These are phyloP conservation scores for Nakazawaea laoshanensis DNA, from an alignment of 805 yeast species.

Conservation along the genomic window DNA sequence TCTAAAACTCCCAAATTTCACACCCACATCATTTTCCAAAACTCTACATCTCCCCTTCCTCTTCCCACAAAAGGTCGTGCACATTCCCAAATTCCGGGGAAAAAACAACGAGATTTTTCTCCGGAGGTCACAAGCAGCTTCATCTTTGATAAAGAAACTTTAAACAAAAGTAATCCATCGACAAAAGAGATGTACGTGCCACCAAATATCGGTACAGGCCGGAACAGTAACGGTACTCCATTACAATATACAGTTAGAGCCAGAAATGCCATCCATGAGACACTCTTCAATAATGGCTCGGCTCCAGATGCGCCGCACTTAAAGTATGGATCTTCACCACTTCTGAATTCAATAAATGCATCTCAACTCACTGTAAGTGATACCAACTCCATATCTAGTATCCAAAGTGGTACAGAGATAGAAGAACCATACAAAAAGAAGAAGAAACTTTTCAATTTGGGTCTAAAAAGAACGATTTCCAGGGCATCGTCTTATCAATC, in stretches of 20 bases:
- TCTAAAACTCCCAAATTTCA: too few species aligned
- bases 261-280: conserved; percentile 9
- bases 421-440: conserved; percentile 10
- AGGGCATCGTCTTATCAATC: conserved; percentile 1
- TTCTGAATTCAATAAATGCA: conserved; percentile 13
- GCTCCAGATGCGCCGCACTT: conserved; percentile 4
- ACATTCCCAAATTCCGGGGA: too few species aligned
- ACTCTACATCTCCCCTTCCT: too few species aligned
- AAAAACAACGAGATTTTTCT: too few species aligned
- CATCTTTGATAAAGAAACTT: too few species aligned
- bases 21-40: too few species aligned
- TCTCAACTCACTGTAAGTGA: conserved; percentile 7
- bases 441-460: conserved; percentile 6
- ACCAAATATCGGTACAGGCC: conserved; percentile 6
- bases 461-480: background rate
- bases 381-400: conserved; percentile 1
- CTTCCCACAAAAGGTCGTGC: too few species aligned
- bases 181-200: conserved; percentile 8
- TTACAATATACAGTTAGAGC: conserved; percentile 9
- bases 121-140: too few species aligned
- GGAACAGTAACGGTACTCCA: conserved; percentile 10
- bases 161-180: background rate
- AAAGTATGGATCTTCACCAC: conserved; percentile 25
- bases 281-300: conserved; percentile 3
- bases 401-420: background rate